phyloP scores from a whole-genome alignment of 2,329 filamentous ascomycete species.

The Ophiostoma ips region DNA sequence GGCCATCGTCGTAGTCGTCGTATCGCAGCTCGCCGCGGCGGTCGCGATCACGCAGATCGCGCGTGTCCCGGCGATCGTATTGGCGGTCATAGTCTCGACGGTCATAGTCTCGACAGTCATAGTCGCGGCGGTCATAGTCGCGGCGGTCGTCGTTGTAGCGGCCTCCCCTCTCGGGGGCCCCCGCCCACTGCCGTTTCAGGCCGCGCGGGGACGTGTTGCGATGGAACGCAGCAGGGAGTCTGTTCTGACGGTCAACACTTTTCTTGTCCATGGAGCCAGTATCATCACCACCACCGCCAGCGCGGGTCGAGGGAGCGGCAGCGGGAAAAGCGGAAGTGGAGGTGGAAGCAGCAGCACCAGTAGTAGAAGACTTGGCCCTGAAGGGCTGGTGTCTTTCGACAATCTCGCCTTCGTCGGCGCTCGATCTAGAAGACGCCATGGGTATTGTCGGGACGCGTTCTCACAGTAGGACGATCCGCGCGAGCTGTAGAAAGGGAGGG shows the following conservation, averaged over 20 bases:
- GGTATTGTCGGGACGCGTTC: too few species aligned
- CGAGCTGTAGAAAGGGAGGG: slow-evolving; percentile 11
- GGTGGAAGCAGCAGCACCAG: slow-evolving; percentile 7
- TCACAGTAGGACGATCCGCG: slow-evolving; percentile 14
- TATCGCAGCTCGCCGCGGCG: slow-evolving; percentile 4
- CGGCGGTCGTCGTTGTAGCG: slow-evolving; percentile 10
- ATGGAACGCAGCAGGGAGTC: slow-evolving; percentile 36
- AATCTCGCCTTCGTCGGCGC: slow-evolving; percentile 81
- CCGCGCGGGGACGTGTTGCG: slow-evolving; percentile 50
- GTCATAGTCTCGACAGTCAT: slow-evolving; percentile 33
- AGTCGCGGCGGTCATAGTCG: background rate
- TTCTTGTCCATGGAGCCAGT: slow-evolving; percentile 45
- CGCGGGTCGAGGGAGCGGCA: background rate
- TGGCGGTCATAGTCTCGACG: slow-evolving; percentile 10
- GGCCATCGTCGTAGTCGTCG: slow-evolving; percentile 26
- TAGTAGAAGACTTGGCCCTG: slow-evolving; percentile 67
- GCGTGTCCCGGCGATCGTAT: slow-evolving; percentile 1
- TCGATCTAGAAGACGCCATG: slow-evolving; percentile 30
- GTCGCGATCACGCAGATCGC: background rate
- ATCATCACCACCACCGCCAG: background rate
- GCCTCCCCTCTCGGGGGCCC: slow-evolving; percentile 22
- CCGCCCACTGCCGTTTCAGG: slow-evolving; percentile 54
- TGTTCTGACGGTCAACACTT: slow-evolving; percentile 87
- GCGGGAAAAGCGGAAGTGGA: background rate
- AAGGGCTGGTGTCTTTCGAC: slow-evolving; percentile 47